Base-by-base conservation (phyloP, 2,329 filamentous ascomycete species). In the Aspergillus sp. region DNA sequence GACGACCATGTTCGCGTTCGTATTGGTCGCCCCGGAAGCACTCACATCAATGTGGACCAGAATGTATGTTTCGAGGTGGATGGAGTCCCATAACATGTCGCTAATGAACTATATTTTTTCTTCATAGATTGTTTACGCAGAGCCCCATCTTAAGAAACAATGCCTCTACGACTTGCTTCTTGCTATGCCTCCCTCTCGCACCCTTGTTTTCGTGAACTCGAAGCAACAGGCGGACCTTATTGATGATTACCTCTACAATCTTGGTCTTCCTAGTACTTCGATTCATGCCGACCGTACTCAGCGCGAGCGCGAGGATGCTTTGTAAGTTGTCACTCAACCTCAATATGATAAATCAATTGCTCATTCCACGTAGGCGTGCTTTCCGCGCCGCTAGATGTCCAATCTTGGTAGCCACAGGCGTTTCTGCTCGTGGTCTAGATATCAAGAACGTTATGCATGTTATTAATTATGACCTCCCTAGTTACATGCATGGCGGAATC, bases 391-490 rank as follows among this genome's bases (percentile, higher is more conserved):
- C 90, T 1, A 83, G 82, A 33, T 82, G 83, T 9, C 93, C 93
- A 0, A 89, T 99, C 55, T 75, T 99, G 57, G 85, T 98, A 59
- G 87, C 93, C 11, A 98, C 93, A 20, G 91, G 90, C 48, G 85
- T 99, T 51, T 87, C 89, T 51, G 90, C 91, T 69, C 91, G 95
- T 66, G 95, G 95, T 6, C 87, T 97, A 34, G 93, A 98, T 66
- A 88, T 97, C 37, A 85, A 85, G 57, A 91, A 95, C 63, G 88
- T 98, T 5, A 86, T 88, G 79, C 91, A 96, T 63, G 89, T 99
- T 59, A 88, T 99, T 82, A 98, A 99, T 77, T 98, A 87, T 66
- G 93, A 98, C 60, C 79, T 98, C 2, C 93, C 93, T 0, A 86
- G 82, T 5, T 76, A 81, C 44, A 79, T 86, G 1, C 83, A 93